Conservation (phyloP, 179 eudicot genomes). For the Beta corolliflora region DNA sequence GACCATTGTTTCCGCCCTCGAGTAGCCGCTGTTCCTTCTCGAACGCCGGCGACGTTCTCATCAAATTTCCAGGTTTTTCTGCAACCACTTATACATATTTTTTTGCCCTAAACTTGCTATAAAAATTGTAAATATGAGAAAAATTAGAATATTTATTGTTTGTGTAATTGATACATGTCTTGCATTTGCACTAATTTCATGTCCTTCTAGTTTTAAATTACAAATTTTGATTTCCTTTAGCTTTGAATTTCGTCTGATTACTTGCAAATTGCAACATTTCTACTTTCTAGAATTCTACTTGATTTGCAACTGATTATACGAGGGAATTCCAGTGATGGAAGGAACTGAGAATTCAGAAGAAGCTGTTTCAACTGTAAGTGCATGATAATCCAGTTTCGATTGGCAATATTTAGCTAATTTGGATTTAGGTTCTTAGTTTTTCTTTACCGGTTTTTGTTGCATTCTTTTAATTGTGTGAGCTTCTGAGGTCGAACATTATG, state of each 20-base stretch:
- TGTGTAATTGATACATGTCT: too few relatives aligned
- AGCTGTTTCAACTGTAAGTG: constrained; percentile 34
- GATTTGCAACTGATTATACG: neutral
- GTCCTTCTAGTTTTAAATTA: too few relatives aligned
- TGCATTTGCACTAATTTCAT: too few relatives aligned
- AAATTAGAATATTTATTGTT: too few relatives aligned
- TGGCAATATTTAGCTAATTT: neutral
- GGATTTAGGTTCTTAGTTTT: neutral
- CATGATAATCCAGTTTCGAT: neutral
- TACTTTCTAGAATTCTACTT: neutral
- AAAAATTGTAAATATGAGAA: too few relatives aligned
- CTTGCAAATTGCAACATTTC: too few relatives aligned
- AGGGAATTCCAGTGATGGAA: constrained; percentile 17
- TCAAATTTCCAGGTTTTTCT: neutral
- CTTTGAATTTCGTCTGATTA: too few relatives aligned
- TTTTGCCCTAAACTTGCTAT: neutral
- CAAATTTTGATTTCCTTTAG: too few relatives aligned
- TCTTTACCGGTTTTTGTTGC: neutral
- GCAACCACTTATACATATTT: neutral
- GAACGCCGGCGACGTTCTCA: neutral
- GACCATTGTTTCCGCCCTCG: too few relatives aligned
- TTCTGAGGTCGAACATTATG: too few relatives aligned
- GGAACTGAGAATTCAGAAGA: constrained; percentile 26
- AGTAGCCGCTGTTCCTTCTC: too few relatives aligned
- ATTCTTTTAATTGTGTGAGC: neutral